A percentile compares a stretch with the other conserved stretches of the same genome.
Conservation (phyloP, 768 basidiomycete species). For the Rickenella mellea region DNA sequence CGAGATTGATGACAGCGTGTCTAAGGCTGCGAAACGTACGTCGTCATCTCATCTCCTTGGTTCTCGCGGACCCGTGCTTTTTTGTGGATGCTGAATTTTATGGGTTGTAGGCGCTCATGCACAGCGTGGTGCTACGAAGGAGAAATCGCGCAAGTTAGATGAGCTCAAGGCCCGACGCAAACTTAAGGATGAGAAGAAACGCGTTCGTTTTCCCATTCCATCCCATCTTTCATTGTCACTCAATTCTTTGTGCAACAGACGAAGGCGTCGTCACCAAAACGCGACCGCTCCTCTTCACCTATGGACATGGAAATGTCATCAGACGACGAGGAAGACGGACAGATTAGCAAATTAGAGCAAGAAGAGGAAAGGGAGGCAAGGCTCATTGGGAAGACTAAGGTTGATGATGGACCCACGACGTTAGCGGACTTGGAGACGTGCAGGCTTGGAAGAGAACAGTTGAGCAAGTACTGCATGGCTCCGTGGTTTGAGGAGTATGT, state of each 20-base stretch:
- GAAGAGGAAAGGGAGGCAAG: slow-evolving; percentile 59
- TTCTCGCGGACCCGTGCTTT: neutral
- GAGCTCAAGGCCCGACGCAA: slow-evolving; percentile 82
- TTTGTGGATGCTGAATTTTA: slow-evolving; percentile 7
- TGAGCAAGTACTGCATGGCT: slow-evolving; percentile 62
- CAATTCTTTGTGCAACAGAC: slow-evolving; percentile 25
- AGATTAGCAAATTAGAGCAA: slow-evolving; percentile 64
- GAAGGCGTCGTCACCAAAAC: slow-evolving; percentile 46
- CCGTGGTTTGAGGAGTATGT: slow-evolving; percentile 86
- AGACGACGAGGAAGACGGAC: slow-evolving; percentile 67
- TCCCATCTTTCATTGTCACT: slow-evolving; percentile 7
- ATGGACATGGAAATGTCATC: slow-evolving; percentile 85
- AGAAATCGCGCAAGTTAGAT: slow-evolving; percentile 69
- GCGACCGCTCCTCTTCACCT: slow-evolving; percentile 68
- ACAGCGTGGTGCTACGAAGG: slow-evolving; percentile 64
- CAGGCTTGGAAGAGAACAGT: slow-evolving; percentile 54
- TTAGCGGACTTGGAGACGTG: slow-evolving; percentile 52
- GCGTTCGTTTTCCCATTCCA: slow-evolving; percentile 35
- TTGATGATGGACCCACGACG: slow-evolving; percentile 38
- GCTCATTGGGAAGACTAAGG: slow-evolving; percentile 33
- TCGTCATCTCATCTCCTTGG: slow-evolving; percentile 5
- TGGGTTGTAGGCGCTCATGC: slow-evolving; percentile 56
- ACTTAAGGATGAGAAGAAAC: slow-evolving; percentile 82
- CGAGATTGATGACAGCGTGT: slow-evolving; percentile 46
- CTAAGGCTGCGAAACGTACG: slow-evolving; percentile 73